phyloP scores from a whole-genome alignment of 176 grass and related monocot species.

The Oryza officinalis region DNA sequence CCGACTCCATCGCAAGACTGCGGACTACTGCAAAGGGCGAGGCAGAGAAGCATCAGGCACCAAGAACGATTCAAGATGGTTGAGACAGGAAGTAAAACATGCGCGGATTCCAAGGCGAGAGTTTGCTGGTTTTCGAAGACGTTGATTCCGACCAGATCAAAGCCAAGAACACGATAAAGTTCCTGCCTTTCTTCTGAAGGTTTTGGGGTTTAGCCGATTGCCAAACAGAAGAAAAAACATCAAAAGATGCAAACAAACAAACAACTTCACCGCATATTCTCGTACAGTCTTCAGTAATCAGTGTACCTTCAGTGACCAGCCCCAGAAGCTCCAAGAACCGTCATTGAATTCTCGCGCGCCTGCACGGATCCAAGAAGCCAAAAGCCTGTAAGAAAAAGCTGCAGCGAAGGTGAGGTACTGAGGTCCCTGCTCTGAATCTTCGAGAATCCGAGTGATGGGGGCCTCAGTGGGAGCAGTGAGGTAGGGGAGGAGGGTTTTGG shows the following conservation, averaged over 20 bases:
- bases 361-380: constrained; percentile 30
- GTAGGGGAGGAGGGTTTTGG: constrained; percentile 32
- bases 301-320: neutral
- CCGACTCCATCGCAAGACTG: constrained; percentile 54
- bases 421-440: constrained; percentile 35
- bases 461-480: constrained; percentile 13
- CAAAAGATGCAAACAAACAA: neutral
- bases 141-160: constrained; percentile 21
- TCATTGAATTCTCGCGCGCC: neutral
- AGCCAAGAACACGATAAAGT: constrained; percentile 16
- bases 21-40: neutral
- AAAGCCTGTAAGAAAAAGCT: constrained; percentile 39
- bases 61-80: constrained; percentile 18
- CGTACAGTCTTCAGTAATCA: neutral
- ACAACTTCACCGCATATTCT: neutral
- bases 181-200: neutral
- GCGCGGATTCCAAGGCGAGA: neutral
- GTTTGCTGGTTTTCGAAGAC: constrained; percentile 12
- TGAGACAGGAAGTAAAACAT: constrained; percentile 48
- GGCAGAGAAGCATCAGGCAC: constrained; percentile 1
- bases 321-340: constrained; percentile 23
- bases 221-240: neutral
- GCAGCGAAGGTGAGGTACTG: constrained; percentile 24
- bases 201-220: neutral
- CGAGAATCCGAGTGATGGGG: constrained; percentile 25